Evolutionary conservation across 345 rosid genomes (phyloP).

Genomic region (Salix purpurea): DNA sequence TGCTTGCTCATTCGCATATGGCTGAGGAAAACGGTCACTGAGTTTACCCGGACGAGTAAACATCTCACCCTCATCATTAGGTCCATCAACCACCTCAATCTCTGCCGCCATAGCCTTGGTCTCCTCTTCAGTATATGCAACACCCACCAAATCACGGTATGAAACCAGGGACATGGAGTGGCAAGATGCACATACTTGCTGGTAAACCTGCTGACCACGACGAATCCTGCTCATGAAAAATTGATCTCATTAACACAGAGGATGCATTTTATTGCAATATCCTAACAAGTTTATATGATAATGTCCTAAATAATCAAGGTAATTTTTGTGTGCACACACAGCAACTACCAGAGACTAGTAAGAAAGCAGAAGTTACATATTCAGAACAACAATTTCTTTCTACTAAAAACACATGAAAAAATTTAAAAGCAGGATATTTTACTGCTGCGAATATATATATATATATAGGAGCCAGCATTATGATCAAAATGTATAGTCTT

Average conservation of each 20-base stretch:
- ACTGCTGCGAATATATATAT: neutral
- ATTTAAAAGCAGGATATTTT: neutral
- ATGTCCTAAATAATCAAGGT: neutral
- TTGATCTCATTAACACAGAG: neutral
- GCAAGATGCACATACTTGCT: constrained; percentile 98
- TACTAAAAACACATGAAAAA: neutral
- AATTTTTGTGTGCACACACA: neutral
- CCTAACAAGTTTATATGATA: neutral
- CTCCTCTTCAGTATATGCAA: constrained; percentile 98
- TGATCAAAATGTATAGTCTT: neutral
- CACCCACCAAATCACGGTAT: constrained; percentile 92
- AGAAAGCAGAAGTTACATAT: neutral
- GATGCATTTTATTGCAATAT: neutral
- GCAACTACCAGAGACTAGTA: neutral
- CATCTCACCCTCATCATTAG: constrained; percentile 99
- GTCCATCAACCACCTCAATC: constrained; percentile 97
- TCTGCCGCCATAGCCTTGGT: constrained; percentile 99
- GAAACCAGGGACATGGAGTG: constrained; percentile 97
- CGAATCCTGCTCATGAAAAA: constrained; percentile 70
- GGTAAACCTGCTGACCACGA: constrained; percentile 98
- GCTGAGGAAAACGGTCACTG: constrained; percentile 92
- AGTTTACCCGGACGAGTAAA: constrained; percentile 97
- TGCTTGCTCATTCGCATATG: constrained; percentile 86
- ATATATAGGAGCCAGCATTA: neutral
- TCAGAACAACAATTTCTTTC: neutral